Evolutionary conservation across 768 basidiomycete species (phyloP).

Genomic region (Hericium rajendrae): DNA sequence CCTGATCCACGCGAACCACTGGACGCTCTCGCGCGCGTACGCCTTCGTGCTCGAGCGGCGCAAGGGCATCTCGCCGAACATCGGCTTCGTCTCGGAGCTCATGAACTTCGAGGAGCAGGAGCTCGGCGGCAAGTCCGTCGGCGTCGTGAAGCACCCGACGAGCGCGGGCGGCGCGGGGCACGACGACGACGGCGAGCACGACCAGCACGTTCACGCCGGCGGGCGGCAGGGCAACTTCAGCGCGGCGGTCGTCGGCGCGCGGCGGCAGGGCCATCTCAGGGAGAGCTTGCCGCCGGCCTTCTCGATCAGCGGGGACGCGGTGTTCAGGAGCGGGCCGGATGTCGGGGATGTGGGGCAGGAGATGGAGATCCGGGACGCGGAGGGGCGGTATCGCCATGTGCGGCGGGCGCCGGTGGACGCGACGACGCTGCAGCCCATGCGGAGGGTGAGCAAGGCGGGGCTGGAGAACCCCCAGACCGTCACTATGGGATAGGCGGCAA

Average conservation of each 20-base stretch:
- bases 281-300: slow-evolving; percentile 66
- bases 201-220: slow-evolving; percentile 20
- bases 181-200: slow-evolving; percentile 21
- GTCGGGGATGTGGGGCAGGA: slow-evolving; percentile 70
- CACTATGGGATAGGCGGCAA: not conserved
- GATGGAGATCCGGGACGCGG: slow-evolving; percentile 80
- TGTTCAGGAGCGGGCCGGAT: slow-evolving; percentile 20
- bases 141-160: slow-evolving; percentile 42
- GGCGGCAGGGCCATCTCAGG: slow-evolving; percentile 55
- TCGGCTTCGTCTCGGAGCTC: slow-evolving; percentile 93
- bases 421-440: slow-evolving; percentile 78
- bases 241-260: slow-evolving; percentile 32
- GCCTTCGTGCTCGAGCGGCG: slow-evolving; percentile 86
- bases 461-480: slow-evolving; percentile 47
- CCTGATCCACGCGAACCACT: slow-evolving; percentile 94
- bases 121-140: slow-evolving; percentile 66
- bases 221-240: slow-evolving; percentile 27
- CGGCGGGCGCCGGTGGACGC: slow-evolving; percentile 83
- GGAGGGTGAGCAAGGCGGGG: slow-evolving; percentile 89
- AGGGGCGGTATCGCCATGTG: slow-evolving; percentile 81
- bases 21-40: slow-evolving; percentile 89
- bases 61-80: slow-evolving; percentile 93
- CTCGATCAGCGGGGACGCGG: slow-evolving; percentile 15
- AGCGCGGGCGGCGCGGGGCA: slow-evolving; percentile 21
- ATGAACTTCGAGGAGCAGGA: slow-evolving; percentile 95